Evolutionary conservation across 1,284 basidiomycete species (phyloP).

Genomic region (Cryptococcus sp.): DNA sequence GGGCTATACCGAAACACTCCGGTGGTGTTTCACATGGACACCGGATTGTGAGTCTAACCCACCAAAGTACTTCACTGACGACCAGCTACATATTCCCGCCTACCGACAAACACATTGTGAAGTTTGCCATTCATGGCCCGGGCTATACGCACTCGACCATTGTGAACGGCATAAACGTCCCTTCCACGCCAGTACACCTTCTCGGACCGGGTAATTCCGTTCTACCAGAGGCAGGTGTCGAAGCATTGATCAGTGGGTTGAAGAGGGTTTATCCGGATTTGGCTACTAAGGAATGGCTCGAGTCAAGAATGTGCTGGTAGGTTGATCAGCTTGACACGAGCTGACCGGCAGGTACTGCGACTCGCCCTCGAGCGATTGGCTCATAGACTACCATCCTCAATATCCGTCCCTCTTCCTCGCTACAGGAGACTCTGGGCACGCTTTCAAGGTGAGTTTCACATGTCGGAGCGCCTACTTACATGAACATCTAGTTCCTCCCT

Average conservation of each 20-base stretch:
- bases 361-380: conserved; percentile 47
- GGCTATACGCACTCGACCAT: conserved; percentile 36
- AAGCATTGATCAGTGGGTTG: conserved; percentile 14
- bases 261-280: conserved; percentile 24
- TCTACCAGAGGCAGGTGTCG: conserved; percentile 2
- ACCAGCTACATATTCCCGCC: conserved; percentile 33
- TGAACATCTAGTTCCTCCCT: conserved; percentile 22
- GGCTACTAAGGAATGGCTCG: conserved; percentile 17
- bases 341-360: conserved; percentile 47
- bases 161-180: conserved; percentile 6
- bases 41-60: conserved; percentile 73
- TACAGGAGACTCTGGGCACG: conserved; percentile 47
- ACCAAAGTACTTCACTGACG: conserved; percentile 57
- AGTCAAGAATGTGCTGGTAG: conserved; percentile 30
- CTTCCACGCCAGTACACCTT: conserved; percentile 11
- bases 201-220: not conserved
- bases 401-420: conserved; percentile 39
- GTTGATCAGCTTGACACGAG: not conserved
- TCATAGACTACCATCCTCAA: conserved; percentile 41
- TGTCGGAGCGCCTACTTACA: not conserved
- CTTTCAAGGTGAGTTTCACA: conserved; percentile 24
- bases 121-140: conserved; percentile 48
- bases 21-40: conserved; percentile 68
- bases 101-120: conserved; percentile 33
- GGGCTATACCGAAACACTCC: conserved; percentile 62